Evolutionary conservation across 768 basidiomycete species (phyloP).

Genomic region (Exsudoporus frostii): DNA sequence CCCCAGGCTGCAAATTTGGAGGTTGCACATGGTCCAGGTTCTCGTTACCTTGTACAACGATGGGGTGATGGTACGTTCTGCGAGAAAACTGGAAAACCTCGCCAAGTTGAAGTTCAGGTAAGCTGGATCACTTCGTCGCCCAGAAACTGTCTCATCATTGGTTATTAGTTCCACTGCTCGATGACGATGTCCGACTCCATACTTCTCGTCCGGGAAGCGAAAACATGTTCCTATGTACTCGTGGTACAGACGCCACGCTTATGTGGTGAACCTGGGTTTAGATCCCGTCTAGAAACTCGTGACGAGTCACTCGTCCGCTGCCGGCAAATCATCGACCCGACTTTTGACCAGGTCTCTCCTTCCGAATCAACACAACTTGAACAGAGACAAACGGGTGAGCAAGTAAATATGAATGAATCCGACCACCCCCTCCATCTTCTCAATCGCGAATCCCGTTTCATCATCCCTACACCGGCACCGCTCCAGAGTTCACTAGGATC

Average conservation of each 20-base stretch:
- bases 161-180: conserved; percentile 83
- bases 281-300: conserved; percentile 61
- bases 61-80: conserved; percentile 91
- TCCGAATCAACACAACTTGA: conserved; percentile 32
- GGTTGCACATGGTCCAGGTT: conserved; percentile 72
- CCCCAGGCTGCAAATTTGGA: conserved; percentile 69
- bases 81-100: conserved; percentile 83
- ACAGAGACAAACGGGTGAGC: conserved; percentile 26
- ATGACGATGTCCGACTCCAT: conserved; percentile 92
- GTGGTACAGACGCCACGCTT: conserved; percentile 94
- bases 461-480: conserved; percentile 33
- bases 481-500: conserved; percentile 19
- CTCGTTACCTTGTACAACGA: conserved; percentile 88
- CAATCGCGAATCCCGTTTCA: conserved; percentile 46
- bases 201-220: conserved; percentile 87
- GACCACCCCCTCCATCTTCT: conserved; percentile 56
- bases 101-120: conserved; percentile 96
- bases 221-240: conserved; percentile 91
- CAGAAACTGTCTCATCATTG: conserved; percentile 1
- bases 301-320: conserved; percentile 74
- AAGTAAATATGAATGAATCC: conserved; percentile 41
- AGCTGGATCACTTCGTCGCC: conserved; percentile 21
- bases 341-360: conserved; percentile 15
- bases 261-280: conserved; percentile 92
- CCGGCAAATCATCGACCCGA: conserved; percentile 59